Evolutionary conservation across 495 filamentous ascomycete genomes (phyloP).

Genomic region (Talaromyces trachyspermus): DNA sequence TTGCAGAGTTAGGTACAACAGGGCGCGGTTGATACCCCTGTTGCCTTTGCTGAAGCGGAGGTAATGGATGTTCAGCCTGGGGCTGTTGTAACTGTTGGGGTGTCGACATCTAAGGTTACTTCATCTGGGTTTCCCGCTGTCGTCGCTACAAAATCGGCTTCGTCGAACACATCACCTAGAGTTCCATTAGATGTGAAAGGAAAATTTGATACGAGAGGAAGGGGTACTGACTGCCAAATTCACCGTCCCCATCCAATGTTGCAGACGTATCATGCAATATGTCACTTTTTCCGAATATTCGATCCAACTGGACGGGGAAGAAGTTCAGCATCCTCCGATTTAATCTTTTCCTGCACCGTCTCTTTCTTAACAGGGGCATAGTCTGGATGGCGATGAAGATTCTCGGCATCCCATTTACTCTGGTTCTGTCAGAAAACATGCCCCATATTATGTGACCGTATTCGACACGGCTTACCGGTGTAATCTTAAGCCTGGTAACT

Average conservation of each 20-base stretch:
- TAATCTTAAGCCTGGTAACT: conserved; percentile 72
- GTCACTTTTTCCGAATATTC: conserved; percentile 7
- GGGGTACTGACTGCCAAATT: conserved; percentile 58
- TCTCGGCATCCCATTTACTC: conserved; percentile 62
- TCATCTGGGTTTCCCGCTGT: conserved; percentile 58
- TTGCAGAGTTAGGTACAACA: conserved; percentile 17
- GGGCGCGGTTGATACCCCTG: conserved; percentile 12
- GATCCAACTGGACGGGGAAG: conserved; percentile 24
- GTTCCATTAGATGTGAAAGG: conserved; percentile 19
- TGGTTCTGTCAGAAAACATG: conserved; percentile 18
- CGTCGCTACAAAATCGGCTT: conserved; percentile 60
- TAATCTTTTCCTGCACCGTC: conserved; percentile 28
- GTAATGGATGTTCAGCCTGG: conserved; percentile 15
- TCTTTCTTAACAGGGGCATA: conserved; percentile 60
- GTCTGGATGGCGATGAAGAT: conserved; percentile 74
- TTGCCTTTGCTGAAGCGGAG: conserved; percentile 20
- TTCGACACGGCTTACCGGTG: conserved; percentile 34
- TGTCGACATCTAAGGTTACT: conserved; percentile 35
- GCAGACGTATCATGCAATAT: background rate
- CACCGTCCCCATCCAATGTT: conserved; percentile 36
- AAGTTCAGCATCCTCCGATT: conserved; percentile 31
- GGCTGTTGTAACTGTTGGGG: conserved; percentile 22
- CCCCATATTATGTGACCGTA: background rate
- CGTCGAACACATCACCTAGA: conserved; percentile 57
- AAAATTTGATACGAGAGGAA: background rate